Evolutionary conservation across 2,329 filamentous ascomycete genomes (phyloP), one percentile per base, ranked within the genome.

Genomic region (Colletotrichum sp.): DNA sequence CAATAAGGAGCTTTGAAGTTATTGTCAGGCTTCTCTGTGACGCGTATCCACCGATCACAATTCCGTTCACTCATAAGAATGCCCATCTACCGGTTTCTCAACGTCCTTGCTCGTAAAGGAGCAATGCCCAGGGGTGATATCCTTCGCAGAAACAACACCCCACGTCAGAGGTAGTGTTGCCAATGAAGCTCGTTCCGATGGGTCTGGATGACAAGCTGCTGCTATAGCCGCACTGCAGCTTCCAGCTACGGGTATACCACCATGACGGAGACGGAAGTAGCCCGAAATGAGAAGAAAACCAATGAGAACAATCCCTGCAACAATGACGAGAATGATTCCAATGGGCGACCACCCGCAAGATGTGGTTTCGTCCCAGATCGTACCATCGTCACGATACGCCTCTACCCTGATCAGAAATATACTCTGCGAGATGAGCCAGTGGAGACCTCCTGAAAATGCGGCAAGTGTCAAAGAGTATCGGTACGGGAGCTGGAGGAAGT

Each of bases 321-420:
- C 15, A 0, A 36, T 8, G 1, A 36, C 34, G 0, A 7, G 4
- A 8, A 36, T 36, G 1, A 36, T 36, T 0, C 34, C 34, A 0
- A 36, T 4, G 0, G 34, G 34, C 0, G 34, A 36, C 34, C 34
- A 36, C 3, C 15, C 34, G 15, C 0, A 36, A 15, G 13, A 34
- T 0, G 32, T 32, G 10, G 0, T 32, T 12, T 32, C 0, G 2
- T 32, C 5, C 10, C 0, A 0, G 10, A 32, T 2, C 10, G 0
- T 32, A 32, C 5, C 30, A 2, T 32, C 10, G 2, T 32, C 12
- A 2, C 3, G 0, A 6, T 34, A 34, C 2, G 6, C 2, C 5
- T 67, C 39, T 4, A 67, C 1, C 7, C 15, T 67, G 24, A 65
- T 7, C 0, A 71, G 57, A n/a, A 49, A 71, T 3, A 71, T 65